A percentile compares a stretch with the other conserved stretches of the same genome.
phyloP scores from a whole-genome alignment of 805 yeast species.

The Kluyveromyces lactis region DNA sequence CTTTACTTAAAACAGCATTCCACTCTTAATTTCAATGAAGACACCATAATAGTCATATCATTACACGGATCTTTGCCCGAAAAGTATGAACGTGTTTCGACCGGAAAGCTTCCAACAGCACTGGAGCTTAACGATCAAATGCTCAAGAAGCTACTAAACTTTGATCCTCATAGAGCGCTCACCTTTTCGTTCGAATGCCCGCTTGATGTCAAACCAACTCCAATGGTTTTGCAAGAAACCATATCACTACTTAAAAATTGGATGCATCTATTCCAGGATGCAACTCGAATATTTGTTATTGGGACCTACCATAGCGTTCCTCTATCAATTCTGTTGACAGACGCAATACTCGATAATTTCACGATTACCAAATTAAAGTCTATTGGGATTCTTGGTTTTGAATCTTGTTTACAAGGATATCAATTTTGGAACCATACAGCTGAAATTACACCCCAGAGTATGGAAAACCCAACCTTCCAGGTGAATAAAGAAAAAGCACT shows the following conservation, averaged over 20 bases:
- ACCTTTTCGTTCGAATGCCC: conserved; percentile 31
- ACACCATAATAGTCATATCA: conserved; percentile 24
- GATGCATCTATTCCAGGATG: conserved; percentile 38
- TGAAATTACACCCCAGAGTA: conserved; percentile 9
- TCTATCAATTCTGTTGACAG: conserved; percentile 39
- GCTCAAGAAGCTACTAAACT: conserved; percentile 26
- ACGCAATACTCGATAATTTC: conserved; percentile 33
- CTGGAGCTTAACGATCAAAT: conserved; percentile 22
- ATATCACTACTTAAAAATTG: conserved; percentile 40
- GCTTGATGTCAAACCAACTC: conserved; percentile 18
- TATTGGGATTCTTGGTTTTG: conserved; percentile 28
- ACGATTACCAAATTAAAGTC: conserved; percentile 13
- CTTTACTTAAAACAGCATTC: conserved; percentile 26
- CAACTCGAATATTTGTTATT: conserved; percentile 41
- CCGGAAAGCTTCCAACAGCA: conserved; percentile 23
- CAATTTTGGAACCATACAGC: conserved; percentile 35
- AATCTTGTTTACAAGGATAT: conserved; percentile 34
- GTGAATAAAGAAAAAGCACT: conserved; percentile 24
- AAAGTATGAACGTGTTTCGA: conserved; percentile 22
- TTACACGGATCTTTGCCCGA: conserved; percentile 28
- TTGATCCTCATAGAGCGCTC: conserved; percentile 14
- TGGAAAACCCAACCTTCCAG: conserved; percentile 10
- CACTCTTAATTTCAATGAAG: conserved; percentile 13
- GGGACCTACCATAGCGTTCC: conserved; percentile 50
- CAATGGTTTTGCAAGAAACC: conserved; percentile 35